Percentiles rank a stretch among this genome's conserved stretches.
Evolutionary conservation across 768 basidiomycete species (phyloP).

Genomic region (Kondoa subrosea): DNA sequence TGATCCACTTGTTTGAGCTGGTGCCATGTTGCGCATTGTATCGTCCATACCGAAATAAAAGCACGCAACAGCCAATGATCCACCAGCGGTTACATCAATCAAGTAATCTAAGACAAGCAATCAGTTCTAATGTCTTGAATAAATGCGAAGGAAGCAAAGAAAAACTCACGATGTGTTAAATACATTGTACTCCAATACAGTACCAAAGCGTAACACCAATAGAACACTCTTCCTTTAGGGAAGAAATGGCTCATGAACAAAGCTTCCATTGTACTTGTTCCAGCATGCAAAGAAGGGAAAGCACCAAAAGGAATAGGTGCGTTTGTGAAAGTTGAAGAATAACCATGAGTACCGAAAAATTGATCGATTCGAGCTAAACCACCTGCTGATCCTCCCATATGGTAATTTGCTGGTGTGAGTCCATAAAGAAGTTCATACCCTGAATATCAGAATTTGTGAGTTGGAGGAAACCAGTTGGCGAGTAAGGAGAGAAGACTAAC

Average conservation of each 20-base stretch:
- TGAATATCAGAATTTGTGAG: constrained; percentile 32
- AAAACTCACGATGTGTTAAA: constrained; percentile 49
- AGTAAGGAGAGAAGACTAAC: constrained; percentile 31
- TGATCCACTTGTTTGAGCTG: background rate
- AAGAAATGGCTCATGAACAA: constrained; percentile 92
- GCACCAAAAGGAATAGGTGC: constrained; percentile 93
- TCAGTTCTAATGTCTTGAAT: constrained; percentile 3
- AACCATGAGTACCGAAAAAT: constrained; percentile 57
- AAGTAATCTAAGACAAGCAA: constrained; percentile 99
- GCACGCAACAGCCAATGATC: constrained; percentile 65
- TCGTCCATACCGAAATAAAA: constrained; percentile 41
- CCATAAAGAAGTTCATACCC: constrained; percentile 97
- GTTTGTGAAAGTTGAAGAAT: constrained; percentile 62
- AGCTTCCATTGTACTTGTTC: constrained; percentile 74
- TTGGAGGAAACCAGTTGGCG: background rate
- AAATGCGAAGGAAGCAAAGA: background rate
- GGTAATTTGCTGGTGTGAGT: constrained; percentile 82
- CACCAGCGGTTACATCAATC: constrained; percentile 89
- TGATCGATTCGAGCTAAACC: constrained; percentile 83
- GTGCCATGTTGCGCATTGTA: constrained; percentile 10
- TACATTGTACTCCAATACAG: constrained; percentile 99
- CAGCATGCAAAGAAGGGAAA: constrained; percentile 85
- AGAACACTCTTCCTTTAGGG: constrained; percentile 37
- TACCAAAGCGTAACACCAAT: constrained; percentile 63
- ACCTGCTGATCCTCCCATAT: constrained; percentile 78